Evolutionary conservation across 2,329 filamentous ascomycete genomes (phyloP), one percentile per base, ranked within the genome.

Genomic region (Tricladium varicosporioides): DNA sequence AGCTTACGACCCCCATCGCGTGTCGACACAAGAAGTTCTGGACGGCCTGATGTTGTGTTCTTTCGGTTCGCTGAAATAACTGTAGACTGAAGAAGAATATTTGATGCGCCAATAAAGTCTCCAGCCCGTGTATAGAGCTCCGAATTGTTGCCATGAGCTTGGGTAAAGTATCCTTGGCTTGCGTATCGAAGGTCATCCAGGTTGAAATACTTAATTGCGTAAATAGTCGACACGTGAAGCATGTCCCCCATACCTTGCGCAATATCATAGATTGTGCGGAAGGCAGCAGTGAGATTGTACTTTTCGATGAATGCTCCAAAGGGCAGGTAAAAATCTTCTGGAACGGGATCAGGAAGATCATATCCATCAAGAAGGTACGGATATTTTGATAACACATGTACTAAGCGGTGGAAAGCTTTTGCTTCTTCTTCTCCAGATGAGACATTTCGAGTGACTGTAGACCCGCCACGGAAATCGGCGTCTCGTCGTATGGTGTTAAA

Each of bases 201-300:
- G 31, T 49, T 49, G 31, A 49, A 49, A 33, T 49, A 49, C 33
- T 49, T 49, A 15, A 49, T 33, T 4, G 18, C 48, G 8, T 49
- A 49, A 18, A 47, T 53, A 33, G 51, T 32, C 33, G 51, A 36
- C 16, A 49, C 27, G n/a, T 49, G 48, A 5, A 49, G 31, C 48
- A 49, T 15, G 18, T 49, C 48, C n/a, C 48, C 48, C 48, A 49
- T 15, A 9, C 48, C 48, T 18, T 33, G 27, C 18, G 14, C 8
- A n/a, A 33, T 33, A 13, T 13, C 22, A 36, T 33, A 49, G 4
- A 49, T 2, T 15, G 16, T 40, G 10, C 11, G 36, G n/a, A 40
- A 40, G 1, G 74, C 75, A 46, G 64, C 53, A 44, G 78, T 67
- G 19, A 69, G 51, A 33, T 53, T 31, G 45, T 56, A 49, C 43